Percentiles rank a stretch among this genome's conserved stretches.
Evolutionary conservation across 1,139 yeast genomes (phyloP).

Genomic region (Groenewaldozyma sp.): DNA sequence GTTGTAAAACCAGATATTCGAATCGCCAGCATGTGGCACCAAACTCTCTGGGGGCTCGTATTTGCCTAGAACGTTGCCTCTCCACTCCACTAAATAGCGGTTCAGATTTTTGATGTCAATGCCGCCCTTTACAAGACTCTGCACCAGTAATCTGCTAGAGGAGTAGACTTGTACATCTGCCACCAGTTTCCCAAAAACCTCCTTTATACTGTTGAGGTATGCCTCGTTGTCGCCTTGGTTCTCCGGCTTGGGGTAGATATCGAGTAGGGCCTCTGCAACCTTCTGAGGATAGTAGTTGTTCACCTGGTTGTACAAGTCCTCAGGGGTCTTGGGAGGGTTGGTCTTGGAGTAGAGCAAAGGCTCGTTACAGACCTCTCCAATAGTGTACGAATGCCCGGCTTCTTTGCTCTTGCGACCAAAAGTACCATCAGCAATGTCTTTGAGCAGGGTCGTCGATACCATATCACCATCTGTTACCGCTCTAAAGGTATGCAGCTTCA

Average conservation of each 20-base stretch:
- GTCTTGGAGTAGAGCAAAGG: conserved; percentile 27
- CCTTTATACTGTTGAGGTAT: conserved; percentile 15
- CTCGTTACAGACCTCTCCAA: conserved; percentile 36
- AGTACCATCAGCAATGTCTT: conserved; percentile 30
- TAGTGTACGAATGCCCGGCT: conserved; percentile 24
- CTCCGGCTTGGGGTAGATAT: conserved; percentile 22
- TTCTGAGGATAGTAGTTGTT: conserved; percentile 32
- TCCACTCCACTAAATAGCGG: conserved; percentile 29
- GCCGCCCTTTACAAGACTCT: conserved; percentile 22
- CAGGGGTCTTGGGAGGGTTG: conserved; percentile 47
- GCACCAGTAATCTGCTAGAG: conserved; percentile 30
- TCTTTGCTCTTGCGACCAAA: conserved; percentile 25
- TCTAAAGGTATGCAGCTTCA: conserved; percentile 32
- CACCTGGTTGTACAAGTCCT: conserved; percentile 45
- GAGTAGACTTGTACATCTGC: conserved; percentile 36
- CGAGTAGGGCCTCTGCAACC: conserved; percentile 26
- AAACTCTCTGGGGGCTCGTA: conserved; percentile 20
- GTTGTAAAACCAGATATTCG: conserved; percentile 29
- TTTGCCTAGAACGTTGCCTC: conserved; percentile 27
- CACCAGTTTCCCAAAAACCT: conserved; percentile 30
- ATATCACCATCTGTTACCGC: conserved; percentile 34
- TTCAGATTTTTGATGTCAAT: conserved; percentile 24
- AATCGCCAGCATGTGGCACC: conserved; percentile 32
- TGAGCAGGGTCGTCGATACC: conserved; percentile 24
- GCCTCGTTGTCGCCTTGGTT: conserved; percentile 8